Evolutionary conservation across 495 filamentous ascomycete species (phyloP), one percentile per base, ranked within the genome.

Genomic region (Aspergillus campestris): DNA sequence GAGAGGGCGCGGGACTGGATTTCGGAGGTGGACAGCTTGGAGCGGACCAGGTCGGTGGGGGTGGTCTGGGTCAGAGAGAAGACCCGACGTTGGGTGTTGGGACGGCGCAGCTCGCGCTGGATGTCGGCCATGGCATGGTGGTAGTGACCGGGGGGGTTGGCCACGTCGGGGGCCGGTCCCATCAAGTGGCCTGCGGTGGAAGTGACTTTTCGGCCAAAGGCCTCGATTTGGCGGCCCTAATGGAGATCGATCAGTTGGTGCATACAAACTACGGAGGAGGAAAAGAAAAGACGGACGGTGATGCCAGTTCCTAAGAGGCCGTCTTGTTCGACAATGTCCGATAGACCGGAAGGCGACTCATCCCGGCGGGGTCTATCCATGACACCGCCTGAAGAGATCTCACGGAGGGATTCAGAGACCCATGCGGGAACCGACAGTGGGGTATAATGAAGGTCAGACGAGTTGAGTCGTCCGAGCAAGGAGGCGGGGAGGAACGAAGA

Each of bases 1-100:
- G 88, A 82, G 35, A 96, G 69, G 31, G 94, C 92, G 38, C 92
- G 86, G 51, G 94, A 90, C 66, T 95, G 88, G 52, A 99, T 96
- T 70, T 99, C 92, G 44, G 81, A 65, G 14, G 85, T 86, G 9
- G 89, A 96, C 46, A 99, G 79, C 56, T 85, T 91, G 36, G 89
- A 95, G 38, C 92, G 86, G 36, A 96, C 83, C 24, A 99, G 69
- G 62, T 99, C 92, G 41, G 87, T 89, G 11, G 92, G 91, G 3
- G 84, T 86, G 4, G 89, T 89, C 66, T 84, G 83, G 31, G 89
- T 80, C 58, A 96, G 82, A 35, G 87, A 82, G 59, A 97, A 94
- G 52, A 99, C 81, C 57, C 82, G 85, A 50, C 87, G 81, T 69
- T 99, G 92, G 15, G 94, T 73, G 32, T 71, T 73, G 8, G 92